These are phyloP conservation scores for Vaccinium darrowii DNA, from an alignment of 148 eudicot genomes.

Conservation along the genomic window DNA sequence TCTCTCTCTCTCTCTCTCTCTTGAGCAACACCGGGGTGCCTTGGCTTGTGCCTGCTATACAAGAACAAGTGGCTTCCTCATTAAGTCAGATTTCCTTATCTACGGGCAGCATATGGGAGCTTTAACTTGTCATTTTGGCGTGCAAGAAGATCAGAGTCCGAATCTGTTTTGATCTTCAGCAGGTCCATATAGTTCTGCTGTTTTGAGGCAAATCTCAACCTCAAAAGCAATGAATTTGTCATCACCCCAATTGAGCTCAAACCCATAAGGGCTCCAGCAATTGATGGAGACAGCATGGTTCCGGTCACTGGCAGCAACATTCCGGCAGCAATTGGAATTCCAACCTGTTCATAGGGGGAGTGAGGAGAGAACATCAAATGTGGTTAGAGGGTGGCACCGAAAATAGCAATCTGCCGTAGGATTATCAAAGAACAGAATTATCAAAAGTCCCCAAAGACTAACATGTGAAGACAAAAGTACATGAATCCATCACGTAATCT, in stretches of 20 bases:
- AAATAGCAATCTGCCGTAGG: background rate
- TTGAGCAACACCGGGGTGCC: background rate
- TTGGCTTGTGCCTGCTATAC: too few relatives aligned
- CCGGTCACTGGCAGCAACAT: constrained; percentile 79
- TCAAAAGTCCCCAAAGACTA: too few relatives aligned
- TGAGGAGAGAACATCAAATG: background rate
- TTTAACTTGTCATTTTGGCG: constrained; percentile 31
- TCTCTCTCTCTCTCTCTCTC: constrained; percentile 9
- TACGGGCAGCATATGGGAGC: constrained; percentile 23
- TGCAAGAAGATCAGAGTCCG: constrained; percentile 30
- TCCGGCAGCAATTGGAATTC: constrained; percentile 94
- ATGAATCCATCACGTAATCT: background rate
- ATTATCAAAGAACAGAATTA: background rate
- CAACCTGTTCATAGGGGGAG: constrained; percentile 38
- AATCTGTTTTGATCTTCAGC: constrained; percentile 24
- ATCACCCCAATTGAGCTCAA: constrained; percentile 89
- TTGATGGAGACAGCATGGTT: constrained; percentile 85
- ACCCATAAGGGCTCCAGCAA: constrained; percentile 97
- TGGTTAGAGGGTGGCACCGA: background rate
- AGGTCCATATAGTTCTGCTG: constrained; percentile 22
- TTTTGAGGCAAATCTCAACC: constrained; percentile 52
- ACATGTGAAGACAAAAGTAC: background rate
- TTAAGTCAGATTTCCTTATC: background rate
- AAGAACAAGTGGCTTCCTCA: background rate
- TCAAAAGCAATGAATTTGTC: constrained; percentile 83